Base-by-base conservation (phyloP, 1,284 basidiomycete genomes). In the Mrakiaceae sp. region DNA sequence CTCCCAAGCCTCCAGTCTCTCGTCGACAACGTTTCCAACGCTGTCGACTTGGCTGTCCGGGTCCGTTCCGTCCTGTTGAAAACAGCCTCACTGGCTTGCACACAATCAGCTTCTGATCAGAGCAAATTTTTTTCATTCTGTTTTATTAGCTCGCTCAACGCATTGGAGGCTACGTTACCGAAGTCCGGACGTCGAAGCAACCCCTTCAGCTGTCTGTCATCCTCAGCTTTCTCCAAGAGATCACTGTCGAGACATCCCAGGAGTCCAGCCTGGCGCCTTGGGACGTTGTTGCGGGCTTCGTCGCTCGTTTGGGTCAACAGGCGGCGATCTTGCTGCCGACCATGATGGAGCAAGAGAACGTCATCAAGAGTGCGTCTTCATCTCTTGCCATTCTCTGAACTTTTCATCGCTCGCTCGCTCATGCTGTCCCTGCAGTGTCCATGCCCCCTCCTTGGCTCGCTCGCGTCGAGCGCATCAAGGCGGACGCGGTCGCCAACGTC, bases 31-130 rank as follows among this genome's bases (percentile, higher is more conserved):
- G 84, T 89, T 2, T 85, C 87, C 0, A 88, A 90, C 69, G 82
- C 92, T 2, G 85, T 90, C 68, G 90, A 93, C 75, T 89, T 95
- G 71, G 88, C 90, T 70, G 87, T 94, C 66, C 87, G 87, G 66
- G 90, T 90, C 67, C 65, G 84, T 73, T 12, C 52, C 11, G 11
- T 27, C 16, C 44, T 48, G 50, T 59, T 60, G n/a, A 49, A 10
- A 27, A 27, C 27, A 27, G 27, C 27, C 2, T 27, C 27, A 27
- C 27, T 27, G 27, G 27, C 27, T 6, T 14, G 57, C 14, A 47
- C n/a, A 39, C 3, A 8, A 4, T 43, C 12, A n/a, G 7, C 11
- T 9, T 14, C 50, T 9, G 14, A 7, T 12, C 27, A 11, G 14
- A 40, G 2, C 12, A 11, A 5, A 56, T 14, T 27, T 42, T 9